These are phyloP conservation scores for Leonotis leonurus DNA, from an alignment of 257 asterid genomes.

Conservation along the genomic window DNA sequence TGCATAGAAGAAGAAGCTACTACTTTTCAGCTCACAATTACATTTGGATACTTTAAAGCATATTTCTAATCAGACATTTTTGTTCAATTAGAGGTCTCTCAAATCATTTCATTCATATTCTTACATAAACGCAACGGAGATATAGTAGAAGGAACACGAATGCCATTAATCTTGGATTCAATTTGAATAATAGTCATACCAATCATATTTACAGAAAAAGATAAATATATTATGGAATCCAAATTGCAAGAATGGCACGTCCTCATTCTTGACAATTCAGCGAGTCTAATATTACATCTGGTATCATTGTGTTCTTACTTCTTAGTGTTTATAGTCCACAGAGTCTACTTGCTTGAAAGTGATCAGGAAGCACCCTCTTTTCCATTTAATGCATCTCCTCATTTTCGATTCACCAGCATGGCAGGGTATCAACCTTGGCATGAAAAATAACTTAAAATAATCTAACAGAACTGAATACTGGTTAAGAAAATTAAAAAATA, in stretches of 20 bases:
- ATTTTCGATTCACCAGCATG: too few species aligned
- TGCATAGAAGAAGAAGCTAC: too few species aligned
- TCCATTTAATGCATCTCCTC: neutral
- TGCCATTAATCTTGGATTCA: neutral
- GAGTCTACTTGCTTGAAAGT: neutral
- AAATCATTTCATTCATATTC: neutral
- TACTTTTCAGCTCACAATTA: neutral
- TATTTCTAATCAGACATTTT: neutral
- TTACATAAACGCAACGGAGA: neutral
- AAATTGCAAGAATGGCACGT: neutral
- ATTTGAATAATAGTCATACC: neutral
- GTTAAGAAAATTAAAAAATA: neutral
- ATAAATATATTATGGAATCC: neutral
- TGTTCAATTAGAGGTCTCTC: too few species aligned
- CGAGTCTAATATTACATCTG: neutral
- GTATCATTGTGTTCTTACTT: neutral
- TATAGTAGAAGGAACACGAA: neutral
- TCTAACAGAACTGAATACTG: neutral
- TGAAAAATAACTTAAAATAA: neutral
- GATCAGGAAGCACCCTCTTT: neutral
- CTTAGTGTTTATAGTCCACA: neutral
- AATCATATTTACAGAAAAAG: neutral
- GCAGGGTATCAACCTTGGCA: conserved; percentile 6
- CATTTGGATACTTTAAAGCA: neutral
- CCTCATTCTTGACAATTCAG: neutral